Evolutionary conservation across 1,284 basidiomycete species (phyloP), one percentile per base, ranked within the genome.

Genomic region (Tilletia indica): DNA sequence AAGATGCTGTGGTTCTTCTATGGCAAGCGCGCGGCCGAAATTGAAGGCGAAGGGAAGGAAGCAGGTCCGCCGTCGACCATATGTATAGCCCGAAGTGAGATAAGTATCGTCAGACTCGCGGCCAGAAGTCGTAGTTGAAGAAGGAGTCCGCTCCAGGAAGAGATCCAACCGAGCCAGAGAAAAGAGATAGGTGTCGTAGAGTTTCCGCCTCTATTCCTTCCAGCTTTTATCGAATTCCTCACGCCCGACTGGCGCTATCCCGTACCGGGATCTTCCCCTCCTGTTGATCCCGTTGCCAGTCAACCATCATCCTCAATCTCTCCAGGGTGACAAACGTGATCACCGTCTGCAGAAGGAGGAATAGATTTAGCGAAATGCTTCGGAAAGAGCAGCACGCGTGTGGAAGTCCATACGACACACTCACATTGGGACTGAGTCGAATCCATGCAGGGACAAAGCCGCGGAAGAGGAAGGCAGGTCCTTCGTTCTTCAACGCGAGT

Each of bases 391-490:
- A 45, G 42, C 9, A 14, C 42, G 42, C 42, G 6, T 45, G 42
- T 5, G 42, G 42, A 9, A 8, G 1, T 45, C 42, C 6, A 45
- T 8, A 45, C 5, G 39, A 45, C 9, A 45, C 5, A 64, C 61
- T 72, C 72, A 75, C 72, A 58, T 83, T 80, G 3, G 82, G 82
- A 19, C 75, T 75, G 36, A 83, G 70, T 8, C 82, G 71, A 70
- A 83, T 86, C 87, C 87, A 87, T 0, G 87, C 86, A 3, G 87
- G 87, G 9, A 87, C 85, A 87, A 87, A 88, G 21, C 87, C 87
- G 69, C 86, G 85, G 84, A 88, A 87, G 49, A 88, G 76, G 84
- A 88, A 88, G 19, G 82, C 79, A 12, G 86, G 84, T 0, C 87
- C 87, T 74, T 86, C 84, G 36, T 78, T 79, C 11, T 80, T 72